Evolutionary conservation across 352 stramenopile genomes (phyloP), one percentile per base, ranked within the genome.

Genomic region (Pelagophyceae sp.): DNA sequence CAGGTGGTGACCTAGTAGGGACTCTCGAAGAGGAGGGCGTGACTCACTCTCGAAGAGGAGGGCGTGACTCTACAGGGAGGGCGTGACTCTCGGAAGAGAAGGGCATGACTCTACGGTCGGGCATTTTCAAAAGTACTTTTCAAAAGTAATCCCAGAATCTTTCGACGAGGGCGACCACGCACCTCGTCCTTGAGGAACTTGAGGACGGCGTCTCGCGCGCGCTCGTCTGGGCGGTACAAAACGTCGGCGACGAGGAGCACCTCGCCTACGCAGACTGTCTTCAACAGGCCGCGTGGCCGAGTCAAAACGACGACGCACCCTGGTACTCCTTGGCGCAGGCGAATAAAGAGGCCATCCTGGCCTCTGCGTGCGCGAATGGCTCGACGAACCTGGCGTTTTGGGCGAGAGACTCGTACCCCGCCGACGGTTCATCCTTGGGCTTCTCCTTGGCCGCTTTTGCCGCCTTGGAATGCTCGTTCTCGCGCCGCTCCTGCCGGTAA

Each of bases 401-500:
- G 2, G 67, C 17, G 38, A 58, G 37, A 2, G 35, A 58, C 67
- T 74, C 67, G 38, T 74, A 74, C 25, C 67, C 67, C 11, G 67
- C 67, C 11, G 38, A 1, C 1, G 33, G 67, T 5, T 50, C 67
- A 2, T 74, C 67, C 15, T 27, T 31, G 35, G 67, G 33, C 2
- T 31, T 6, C 38, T 51, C 67, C 17, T 23, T 1, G 38, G 35
- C 63, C 31, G 17, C 29, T 3, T 32, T 11, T 1, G 6, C 63
- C 11, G 15, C 5, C 19, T 72, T 32, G 29, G 29, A 32, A n/a
- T 50, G 38, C 35, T 33, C 67, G 15, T 11, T 23, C 27, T 74
- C 67, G 67, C 67, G 67, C 5, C 67, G 67, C 67, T 74, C 67
- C 5, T 20, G 35, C 11, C 67, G 67, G n/a, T 74, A 74, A 2